Base-by-base conservation (phyloP, 257 asterid species). In the Thymus quinquecostatus region DNA sequence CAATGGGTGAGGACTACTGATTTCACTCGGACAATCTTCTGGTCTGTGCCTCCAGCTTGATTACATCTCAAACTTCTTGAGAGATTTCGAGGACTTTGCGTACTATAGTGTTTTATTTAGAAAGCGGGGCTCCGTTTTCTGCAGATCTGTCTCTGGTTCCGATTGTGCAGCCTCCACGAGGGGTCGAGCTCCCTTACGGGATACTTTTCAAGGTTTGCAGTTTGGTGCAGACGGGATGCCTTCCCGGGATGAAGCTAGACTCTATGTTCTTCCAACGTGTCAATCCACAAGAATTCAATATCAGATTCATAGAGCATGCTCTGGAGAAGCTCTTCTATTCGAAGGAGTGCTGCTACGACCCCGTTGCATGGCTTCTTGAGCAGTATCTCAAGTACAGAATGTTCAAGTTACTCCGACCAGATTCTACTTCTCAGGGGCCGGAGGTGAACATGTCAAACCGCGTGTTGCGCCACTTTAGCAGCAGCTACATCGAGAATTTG, bases 1-100 rank as follows among this genome's bases (percentile, higher is more conserved):
- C 97, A 88, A 73, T 94, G 98, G 97, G 79, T 89, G 21, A 84
- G 99, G 76, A 91, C 99, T 6, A 85, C 92, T 6, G 97, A 94
- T 68, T 94, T 89, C 63, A 80, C 98, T 49, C 12, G 99, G 99
- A 51, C 96, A 89, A 61, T 86, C 99, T 60, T 91, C 99, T 21
- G 87, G 96, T 13, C 36, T 94, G 73, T 91, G 96, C 70, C 79
- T 94, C 68, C 81, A 86, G 83, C 86, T 94, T 69, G 89, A 87
- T 28, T 9, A 27, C 4, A 83, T 29, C 90, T 94, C 74, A 2
- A 44, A 8, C 9, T 10, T 97, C 99, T 38, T 38, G 7, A 38
- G 6, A 27, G 74, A 84, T 48, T 82, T 94, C 78, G 70, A 57
- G 2, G 67, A 75, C 78, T 92, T 94, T 60, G 51, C 77, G 2